Evolutionary conservation across 208 protist genomes (phyloP), one percentile per base, ranked within the genome.

Genomic region (Crithidia sp.): DNA sequence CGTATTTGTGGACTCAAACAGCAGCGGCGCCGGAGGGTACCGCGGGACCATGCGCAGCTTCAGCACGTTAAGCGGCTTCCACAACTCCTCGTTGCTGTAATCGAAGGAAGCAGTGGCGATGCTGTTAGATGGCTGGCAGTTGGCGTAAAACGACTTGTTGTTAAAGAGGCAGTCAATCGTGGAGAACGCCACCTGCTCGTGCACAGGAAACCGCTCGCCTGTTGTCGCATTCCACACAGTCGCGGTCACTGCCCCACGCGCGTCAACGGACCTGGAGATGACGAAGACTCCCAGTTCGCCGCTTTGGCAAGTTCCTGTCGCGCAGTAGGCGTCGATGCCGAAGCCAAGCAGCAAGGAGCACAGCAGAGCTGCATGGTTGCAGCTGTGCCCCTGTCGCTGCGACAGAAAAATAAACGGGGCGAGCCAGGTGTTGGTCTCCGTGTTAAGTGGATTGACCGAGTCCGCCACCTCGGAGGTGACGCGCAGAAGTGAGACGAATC

Each of bases 311-410:
- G 55, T 67, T 63, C 96, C 96, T 13, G 94, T 76, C 28, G 81
- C 84, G 69, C 94, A 96, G 70, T 90, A 98, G 0, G 93, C 90
- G 67, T 97, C 93, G 7, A 98, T 69, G 12, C 93, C 93, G 67
- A 97, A 97, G 3, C 96, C 96, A 0, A 98, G 84, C 0, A 98
- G 71, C 10, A 98, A 79, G 2, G 91, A 97, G 76, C 94, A 97
- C 9, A 98, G 79, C 47, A 98, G 81, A 5, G 85, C 77, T 9
- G 91, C 83, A 60, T 98, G 96, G 64, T 98, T 96, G 74, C 89
- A 92, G 43, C 77, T 56, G 19, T 90, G 80, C 0, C 96, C 96
- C 59, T 92, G 89, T 28, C 85, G 77, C 64, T 97, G 88, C n/a
- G 81, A 93, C 10, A 98, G 62, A 72, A 98, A 98, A 17, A 88